Base-by-base conservation (phyloP, 2,329 filamentous ascomycete species). In the Colletotrichum gloeosporioides region DNA sequence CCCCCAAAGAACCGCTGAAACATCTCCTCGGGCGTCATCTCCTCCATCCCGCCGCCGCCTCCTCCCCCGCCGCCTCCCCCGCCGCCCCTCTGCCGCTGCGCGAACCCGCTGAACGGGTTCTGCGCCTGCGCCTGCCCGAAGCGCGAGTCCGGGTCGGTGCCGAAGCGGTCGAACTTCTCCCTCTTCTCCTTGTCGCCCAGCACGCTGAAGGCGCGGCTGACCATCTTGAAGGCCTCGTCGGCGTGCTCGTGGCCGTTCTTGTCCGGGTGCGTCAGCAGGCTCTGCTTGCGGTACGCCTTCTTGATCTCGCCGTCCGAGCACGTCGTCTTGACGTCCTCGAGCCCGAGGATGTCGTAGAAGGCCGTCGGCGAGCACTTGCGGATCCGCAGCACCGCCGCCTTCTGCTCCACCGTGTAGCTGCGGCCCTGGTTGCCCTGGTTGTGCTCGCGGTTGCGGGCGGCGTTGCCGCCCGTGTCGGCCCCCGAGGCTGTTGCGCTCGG, bases 201-300 rank as follows among this genome's bases (percentile, higher is more conserved):
- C 69, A 99, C 92, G 80, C 98, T 95, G 84, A 99, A 99, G 18
- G 97, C 97, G 80, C 95, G 91, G 82, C 95, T 95, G 29, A 99
- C 96, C 95, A 98, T 95, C 89, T 99, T 99, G 88, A 99, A 99
- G 36, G 97, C 97, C 88, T 99, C 97, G 84, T 98, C 97, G 71
- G 97, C 96, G 76, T 98, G 93, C 49, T 96, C 93, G 84, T 98
- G 96, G 67, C 96, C 96, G 89, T 99, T 99, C 89, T 99, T 99
- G 89, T 99, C 97, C 78, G 97, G 97, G 89, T 99, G 97, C 76
- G 97, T 99, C 82, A 99, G 90, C 81, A 99, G 88, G 83, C 95
- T 97, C 84, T 98, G 90, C 87, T 98, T 99, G 82, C 96, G 92
- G 87, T 99, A 99, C 8, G 97, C 96, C 88, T 99, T 99, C 86